Conservation (phyloP, 2,329 filamentous ascomycete genomes). For the Tolypocladium inflatum region DNA sequence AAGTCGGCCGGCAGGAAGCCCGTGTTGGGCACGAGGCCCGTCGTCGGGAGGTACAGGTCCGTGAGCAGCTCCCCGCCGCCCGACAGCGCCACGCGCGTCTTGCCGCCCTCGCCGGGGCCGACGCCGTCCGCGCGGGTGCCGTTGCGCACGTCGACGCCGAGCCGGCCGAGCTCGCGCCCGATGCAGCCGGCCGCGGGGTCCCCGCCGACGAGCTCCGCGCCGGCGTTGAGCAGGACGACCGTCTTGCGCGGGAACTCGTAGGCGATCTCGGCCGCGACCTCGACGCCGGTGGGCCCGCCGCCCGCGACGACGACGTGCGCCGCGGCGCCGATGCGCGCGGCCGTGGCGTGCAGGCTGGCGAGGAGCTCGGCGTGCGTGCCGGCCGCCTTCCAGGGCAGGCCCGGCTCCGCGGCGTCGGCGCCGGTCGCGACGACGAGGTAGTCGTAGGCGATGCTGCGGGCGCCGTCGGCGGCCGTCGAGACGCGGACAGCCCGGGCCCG, state of each 20-base stretch:
- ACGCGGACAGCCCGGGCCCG: slow-evolving; percentile 33
- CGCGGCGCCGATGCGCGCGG: slow-evolving; percentile 32
- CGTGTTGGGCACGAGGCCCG: slow-evolving; percentile 45
- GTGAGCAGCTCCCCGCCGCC: slow-evolving; percentile 37
- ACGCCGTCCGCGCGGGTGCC: slow-evolving; percentile 29
- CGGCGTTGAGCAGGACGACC: slow-evolving; percentile 36
- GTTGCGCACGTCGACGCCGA: slow-evolving; percentile 39
- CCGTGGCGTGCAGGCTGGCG: slow-evolving; percentile 28
- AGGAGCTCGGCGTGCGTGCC: slow-evolving; percentile 35
- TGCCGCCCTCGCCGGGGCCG: slow-evolving; percentile 24
- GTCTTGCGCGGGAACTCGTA: slow-evolving; percentile 40
- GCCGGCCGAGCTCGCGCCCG: slow-evolving; percentile 38
- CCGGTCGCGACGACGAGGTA: slow-evolving; percentile 51
- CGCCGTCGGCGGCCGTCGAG: slow-evolving; percentile 9
- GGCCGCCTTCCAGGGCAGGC: slow-evolving; percentile 42
- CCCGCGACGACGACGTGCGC: slow-evolving; percentile 46
- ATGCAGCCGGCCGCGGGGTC: slow-evolving; percentile 33
- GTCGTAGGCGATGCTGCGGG: slow-evolving; percentile 35
- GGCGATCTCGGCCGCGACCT: slow-evolving; percentile 44
- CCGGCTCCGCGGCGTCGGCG: slow-evolving; percentile 28
- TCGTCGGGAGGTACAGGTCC: slow-evolving; percentile 48
- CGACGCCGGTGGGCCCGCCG: slow-evolving; percentile 46
- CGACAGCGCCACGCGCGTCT: slow-evolving; percentile 37
- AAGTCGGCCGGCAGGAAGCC: slow-evolving; percentile 37
- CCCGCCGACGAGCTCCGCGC: slow-evolving; percentile 30